Evolutionary conservation across 768 basidiomycete species (phyloP), one percentile per base, ranked within the genome.

Genomic region (Glaciozyma martinii): DNA sequence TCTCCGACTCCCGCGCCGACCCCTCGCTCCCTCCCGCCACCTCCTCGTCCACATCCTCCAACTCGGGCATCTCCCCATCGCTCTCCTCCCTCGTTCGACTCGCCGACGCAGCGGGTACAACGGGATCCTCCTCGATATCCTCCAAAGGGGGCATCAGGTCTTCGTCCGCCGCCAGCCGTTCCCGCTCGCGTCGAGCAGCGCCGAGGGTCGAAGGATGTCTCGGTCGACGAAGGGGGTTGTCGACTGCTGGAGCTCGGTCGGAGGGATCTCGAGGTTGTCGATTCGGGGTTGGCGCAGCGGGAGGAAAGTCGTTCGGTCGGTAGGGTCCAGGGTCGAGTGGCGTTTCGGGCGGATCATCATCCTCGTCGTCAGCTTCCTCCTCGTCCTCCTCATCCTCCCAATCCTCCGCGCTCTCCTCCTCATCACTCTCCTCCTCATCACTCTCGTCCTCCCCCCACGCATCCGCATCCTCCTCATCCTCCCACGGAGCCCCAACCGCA

Each of bases 101-200:
- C 2, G 19, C 13, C 27, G 29, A 27, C 42, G 13, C 42, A 10
- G 16, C 42, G 16, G 27, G 18, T 18, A 19, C 44, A 16, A 49
- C 59, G 9, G 9, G 8, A 8, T 10, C 21, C 18, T 23, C 30
- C 29, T 25, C 44, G 47, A 37, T 10, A 30, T 21, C 9, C 33
- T 59, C 47, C 19, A 59, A n/a, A 29, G 59, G 30, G 3, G 59
- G 59, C 19, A 59, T 46, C 29, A 47, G 44, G 30, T 47, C 57
- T 18, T 5, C 44, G 25, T 25, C n/a, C 33, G 15, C 54, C 33
- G 12, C 54, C 9, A 23, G 23, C 7, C 46, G 19, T 12, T 52
- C 50, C 27, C 50, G 27, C 27, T 13, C 27, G 23, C 49, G 19
- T 52, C 50, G 12, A 52, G 30, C 50, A 8, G 27, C 50, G 2